phyloP scores from a whole-genome alignment of 306 rosid genomes.

The Acacia confusa region DNA sequence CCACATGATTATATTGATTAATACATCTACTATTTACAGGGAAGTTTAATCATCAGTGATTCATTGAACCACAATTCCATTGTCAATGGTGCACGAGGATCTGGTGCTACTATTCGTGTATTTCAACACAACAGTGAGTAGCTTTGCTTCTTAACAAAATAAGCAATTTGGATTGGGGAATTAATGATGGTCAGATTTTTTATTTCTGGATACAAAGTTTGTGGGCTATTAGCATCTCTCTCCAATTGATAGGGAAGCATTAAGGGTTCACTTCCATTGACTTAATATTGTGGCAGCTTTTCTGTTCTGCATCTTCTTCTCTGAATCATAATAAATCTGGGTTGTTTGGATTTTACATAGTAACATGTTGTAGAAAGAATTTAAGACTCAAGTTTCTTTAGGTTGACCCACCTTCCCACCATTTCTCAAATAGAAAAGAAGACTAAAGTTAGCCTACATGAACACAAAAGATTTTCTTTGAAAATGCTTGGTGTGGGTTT shows the following conservation, averaged over 20 bases:
- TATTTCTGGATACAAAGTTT: background rate
- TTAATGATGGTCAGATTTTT: background rate
- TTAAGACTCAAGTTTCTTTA: background rate
- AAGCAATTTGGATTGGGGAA: background rate
- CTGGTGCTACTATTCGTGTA: constrained; percentile 67
- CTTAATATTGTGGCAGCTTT: background rate
- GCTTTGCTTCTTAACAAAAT: background rate
- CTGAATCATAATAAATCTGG: background rate
- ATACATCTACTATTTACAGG: constrained; percentile 35
- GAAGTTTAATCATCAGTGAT: constrained; percentile 68
- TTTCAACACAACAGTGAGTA: constrained; percentile 61
- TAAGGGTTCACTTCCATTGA: background rate
- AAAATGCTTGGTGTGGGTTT: background rate
- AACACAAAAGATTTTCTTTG: background rate
- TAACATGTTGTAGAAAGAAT: constrained; percentile 12
- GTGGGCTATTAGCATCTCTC: background rate
- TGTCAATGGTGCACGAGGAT: constrained; percentile 75
- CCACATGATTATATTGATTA: background rate
- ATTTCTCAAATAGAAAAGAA: background rate
- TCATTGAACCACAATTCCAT: constrained; percentile 78
- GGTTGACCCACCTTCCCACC: background rate
- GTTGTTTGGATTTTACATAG: constrained; percentile 11
- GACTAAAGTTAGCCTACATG: background rate
- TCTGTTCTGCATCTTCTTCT: background rate
- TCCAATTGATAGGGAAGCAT: background rate